A percentile compares a stretch with the other conserved stretches of the same genome.
phyloP scores from a whole-genome alignment of 352 stramenopile species.

The Phytophthora hybrid region DNA sequence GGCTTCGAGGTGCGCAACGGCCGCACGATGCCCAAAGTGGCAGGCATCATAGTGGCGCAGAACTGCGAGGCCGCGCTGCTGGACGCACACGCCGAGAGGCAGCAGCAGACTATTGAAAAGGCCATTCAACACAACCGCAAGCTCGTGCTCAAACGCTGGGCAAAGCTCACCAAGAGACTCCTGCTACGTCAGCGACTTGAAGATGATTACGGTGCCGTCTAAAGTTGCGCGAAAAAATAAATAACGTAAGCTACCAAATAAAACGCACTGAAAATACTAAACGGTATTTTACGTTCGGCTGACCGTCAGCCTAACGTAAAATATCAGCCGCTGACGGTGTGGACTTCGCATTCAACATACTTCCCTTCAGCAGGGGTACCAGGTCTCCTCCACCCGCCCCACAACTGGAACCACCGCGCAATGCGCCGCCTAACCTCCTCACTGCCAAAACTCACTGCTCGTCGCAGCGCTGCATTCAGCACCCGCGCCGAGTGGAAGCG shows the following conservation, averaged over 20 bases:
- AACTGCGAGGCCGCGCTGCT: constrained; percentile 54
- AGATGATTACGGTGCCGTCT: constrained; percentile 75
- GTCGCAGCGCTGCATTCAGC: constrained; percentile 22
- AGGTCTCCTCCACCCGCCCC: neutral
- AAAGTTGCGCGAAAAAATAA: constrained; percentile 11
- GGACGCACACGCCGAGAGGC: constrained; percentile 72
- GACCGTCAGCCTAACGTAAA: no score
- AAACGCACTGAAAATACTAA: no score
- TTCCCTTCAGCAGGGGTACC: no score
- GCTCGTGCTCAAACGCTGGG: constrained; percentile 69
- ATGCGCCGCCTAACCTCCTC: constrained; percentile 23
- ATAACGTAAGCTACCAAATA: no score
- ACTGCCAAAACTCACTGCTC: neutral
- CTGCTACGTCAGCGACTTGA: constrained; percentile 78
- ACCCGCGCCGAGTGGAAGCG: constrained; percentile 44
- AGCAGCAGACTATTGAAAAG: constrained; percentile 78
- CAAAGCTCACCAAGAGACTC: constrained; percentile 67
- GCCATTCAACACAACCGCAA: constrained; percentile 74
- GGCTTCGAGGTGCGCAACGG: constrained; percentile 82
- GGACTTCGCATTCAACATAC: neutral
- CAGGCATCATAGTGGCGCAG: constrained; percentile 77
- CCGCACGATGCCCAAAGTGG: constrained; percentile 67
- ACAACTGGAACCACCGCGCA: neutral
- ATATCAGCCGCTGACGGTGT: no score
- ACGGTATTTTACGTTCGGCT: no score